phyloP scores from a whole-genome alignment of 78 protist genomes.

The Pelomyxa schiedti region DNA sequence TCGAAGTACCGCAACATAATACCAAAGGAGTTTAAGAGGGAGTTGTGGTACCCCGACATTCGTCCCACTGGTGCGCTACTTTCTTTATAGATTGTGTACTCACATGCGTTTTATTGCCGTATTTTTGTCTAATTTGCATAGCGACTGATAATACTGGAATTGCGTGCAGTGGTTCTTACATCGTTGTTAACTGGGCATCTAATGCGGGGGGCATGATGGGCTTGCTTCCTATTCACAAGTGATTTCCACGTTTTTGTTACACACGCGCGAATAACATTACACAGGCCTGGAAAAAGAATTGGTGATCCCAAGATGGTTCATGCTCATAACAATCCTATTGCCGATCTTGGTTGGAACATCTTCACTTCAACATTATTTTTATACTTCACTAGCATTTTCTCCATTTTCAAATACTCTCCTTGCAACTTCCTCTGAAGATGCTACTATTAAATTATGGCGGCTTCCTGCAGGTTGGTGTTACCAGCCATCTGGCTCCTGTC shows the following conservation, averaged over 20 bases:
- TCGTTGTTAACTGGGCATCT: conserved; percentile 49
- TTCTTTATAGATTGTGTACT: conserved; percentile 11
- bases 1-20: conserved; percentile 23
- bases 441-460: conserved; percentile 38
- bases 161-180: background rate
- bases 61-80: conserved; percentile 5
- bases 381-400: conserved; percentile 3
- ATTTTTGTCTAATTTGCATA: too few relatives aligned
- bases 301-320: conserved; percentile 23
- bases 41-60: conserved; percentile 44
- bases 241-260: too few relatives aligned
- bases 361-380: too few relatives aligned
- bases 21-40: conserved; percentile 24
- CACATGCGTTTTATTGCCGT: too few relatives aligned
- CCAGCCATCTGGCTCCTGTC: too few relatives aligned
- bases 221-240: too few relatives aligned
- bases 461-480: conserved; percentile 2
- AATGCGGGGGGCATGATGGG: conserved; percentile 30
- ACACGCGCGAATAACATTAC: too few relatives aligned
- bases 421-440: conserved; percentile 46
- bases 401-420: conserved; percentile 31
- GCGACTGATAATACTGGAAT: background rate
- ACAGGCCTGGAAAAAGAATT: conserved; percentile 21
- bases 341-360: too few relatives aligned
- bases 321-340: conserved; percentile 29